Conservation (phyloP, 306 rosid species). For the Dryas octopetala region DNA sequence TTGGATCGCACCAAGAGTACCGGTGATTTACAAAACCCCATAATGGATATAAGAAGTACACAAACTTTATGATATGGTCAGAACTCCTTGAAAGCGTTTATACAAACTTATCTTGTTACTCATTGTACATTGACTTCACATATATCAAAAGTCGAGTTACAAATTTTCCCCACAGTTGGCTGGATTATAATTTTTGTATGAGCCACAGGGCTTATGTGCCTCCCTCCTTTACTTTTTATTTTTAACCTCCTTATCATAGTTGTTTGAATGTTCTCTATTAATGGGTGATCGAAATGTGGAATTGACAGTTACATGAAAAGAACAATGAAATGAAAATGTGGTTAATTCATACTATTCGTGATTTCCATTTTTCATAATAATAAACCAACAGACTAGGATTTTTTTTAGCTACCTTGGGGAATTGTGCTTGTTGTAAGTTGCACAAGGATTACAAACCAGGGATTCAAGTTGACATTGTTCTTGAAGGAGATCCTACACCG, state of each 20-base stretch:
- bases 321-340: background rate
- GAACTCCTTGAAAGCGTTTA: conserved; percentile 19
- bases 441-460: no score
- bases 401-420: background rate
- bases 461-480: no score
- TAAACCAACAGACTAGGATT: no score
- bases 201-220: conserved; percentile 1
- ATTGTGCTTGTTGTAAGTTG: no score
- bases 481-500: no score
- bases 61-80: conserved; percentile 31
- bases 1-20: conserved; percentile 30
- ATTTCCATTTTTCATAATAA: background rate
- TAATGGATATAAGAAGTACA: conserved; percentile 19
- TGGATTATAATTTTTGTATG: background rate
- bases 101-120: conserved; percentile 19
- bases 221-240: background rate
- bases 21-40: conserved; percentile 25
- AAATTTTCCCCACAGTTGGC: background rate
- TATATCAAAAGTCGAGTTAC: conserved; percentile 21
- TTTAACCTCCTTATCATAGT: background rate
- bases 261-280: conserved; percentile 1
- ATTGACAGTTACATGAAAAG: background rate
- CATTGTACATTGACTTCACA: conserved; percentile 36
- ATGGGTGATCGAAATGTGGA: background rate
- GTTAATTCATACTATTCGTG: background rate